Evolutionary conservation across 108 stramenopile genomes (phyloP).

Genomic region (Fragilariopsis cylindrus): DNA sequence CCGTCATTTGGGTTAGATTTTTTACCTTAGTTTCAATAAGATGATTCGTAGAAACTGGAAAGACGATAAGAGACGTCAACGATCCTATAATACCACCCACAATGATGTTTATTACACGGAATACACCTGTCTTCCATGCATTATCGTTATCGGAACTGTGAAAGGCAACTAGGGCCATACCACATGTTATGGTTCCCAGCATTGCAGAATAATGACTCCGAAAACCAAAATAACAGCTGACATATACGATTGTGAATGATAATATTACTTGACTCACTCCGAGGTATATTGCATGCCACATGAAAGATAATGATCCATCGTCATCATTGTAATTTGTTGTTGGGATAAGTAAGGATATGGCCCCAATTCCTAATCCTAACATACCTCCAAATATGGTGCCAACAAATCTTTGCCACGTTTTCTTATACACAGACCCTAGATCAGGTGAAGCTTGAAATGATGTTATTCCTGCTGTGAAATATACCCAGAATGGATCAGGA

Average conservation of each 20-base stretch:
- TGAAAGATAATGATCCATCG: background rate
- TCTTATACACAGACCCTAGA: background rate
- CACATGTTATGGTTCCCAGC: background rate
- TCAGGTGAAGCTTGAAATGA: background rate
- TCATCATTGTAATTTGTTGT: background rate
- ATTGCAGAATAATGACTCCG: background rate
- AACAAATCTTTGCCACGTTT: background rate
- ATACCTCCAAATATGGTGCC: background rate
- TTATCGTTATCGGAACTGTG: background rate
- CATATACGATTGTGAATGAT: background rate
- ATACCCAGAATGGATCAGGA: background rate
- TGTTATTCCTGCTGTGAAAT: background rate
- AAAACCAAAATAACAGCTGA: background rate
- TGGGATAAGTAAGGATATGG: background rate
- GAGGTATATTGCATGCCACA: background rate
- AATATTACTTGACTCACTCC: background rate
- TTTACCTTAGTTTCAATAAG: background rate
- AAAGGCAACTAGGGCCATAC: background rate
- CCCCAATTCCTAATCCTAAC: background rate
- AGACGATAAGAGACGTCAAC: background rate
- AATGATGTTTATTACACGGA: slow-evolving; percentile 1
- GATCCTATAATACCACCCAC: background rate
- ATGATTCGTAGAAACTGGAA: background rate
- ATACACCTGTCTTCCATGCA: background rate
- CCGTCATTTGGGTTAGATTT: background rate